Percentiles rank a stretch among this genome's conserved stretches.
Conservation (phyloP, 2,329 filamentous ascomycete species). For the Aspergillus ruber region DNA sequence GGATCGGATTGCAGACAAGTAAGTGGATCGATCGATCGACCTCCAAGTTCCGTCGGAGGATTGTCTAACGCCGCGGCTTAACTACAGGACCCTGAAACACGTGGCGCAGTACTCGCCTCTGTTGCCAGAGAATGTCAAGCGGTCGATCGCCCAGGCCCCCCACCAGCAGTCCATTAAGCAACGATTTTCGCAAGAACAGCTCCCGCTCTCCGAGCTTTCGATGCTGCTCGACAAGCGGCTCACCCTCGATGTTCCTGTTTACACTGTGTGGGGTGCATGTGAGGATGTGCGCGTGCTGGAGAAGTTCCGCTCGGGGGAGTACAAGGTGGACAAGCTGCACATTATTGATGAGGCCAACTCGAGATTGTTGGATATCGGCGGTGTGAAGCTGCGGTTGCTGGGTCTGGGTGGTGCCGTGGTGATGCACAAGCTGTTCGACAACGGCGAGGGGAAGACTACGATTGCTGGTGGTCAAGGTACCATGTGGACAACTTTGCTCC, state of each 20-base stretch:
- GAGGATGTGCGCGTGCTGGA: constrained; percentile 96
- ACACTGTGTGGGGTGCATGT: constrained; percentile 98
- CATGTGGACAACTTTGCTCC: constrained; percentile 97
- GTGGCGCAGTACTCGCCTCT: constrained; percentile 97
- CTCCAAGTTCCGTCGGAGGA: neutral
- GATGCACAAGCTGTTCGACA: constrained; percentile 99
- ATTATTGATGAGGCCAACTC: constrained; percentile 98
- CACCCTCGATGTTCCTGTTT: constrained; percentile 91
- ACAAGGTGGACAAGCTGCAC: constrained; percentile 94
- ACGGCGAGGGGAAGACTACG: constrained; percentile 93
- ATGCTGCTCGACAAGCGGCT: constrained; percentile 81
- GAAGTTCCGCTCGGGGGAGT: constrained; percentile 94
- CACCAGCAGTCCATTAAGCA: constrained; percentile 68
- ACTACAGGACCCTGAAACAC: constrained; percentile 80
- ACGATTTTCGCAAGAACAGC: constrained; percentile 71
- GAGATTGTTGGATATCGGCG: constrained; percentile 86
- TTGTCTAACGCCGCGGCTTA: constrained; percentile 1
- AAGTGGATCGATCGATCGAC: constrained; percentile 32
- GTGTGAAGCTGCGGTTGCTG: constrained; percentile 88
- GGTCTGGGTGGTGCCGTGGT: constrained; percentile 94
- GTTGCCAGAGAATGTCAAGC: constrained; percentile 68
- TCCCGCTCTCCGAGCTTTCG: constrained; percentile 87
- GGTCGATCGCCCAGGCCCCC: constrained; percentile 60
- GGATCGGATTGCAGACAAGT: constrained; percentile 98
- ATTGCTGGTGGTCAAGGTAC: constrained; percentile 97